phyloP scores from a whole-genome alignment of 331 rosid species.

The Rhamnella rubrinervis region DNA sequence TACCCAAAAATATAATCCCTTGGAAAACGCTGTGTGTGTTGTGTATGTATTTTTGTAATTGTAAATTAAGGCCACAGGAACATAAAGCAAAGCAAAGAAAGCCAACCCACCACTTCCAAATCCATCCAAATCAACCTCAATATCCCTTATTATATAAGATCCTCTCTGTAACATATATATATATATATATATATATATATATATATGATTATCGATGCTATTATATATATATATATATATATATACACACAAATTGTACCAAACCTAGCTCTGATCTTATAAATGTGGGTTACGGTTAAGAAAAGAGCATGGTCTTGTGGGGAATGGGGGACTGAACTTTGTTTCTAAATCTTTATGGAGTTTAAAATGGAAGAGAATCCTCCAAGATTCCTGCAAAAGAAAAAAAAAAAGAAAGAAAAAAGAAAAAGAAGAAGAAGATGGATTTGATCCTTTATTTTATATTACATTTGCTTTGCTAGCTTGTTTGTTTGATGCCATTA shows the following conservation, averaged over 20 bases:
- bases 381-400: constrained; percentile 21
- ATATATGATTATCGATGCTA: too few relatives aligned
- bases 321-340: constrained; percentile 21
- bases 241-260: constrained; percentile 43
- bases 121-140: constrained; percentile 49
- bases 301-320: neutral
- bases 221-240: too few relatives aligned
- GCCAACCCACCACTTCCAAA: constrained; percentile 32
- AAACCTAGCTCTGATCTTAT: neutral
- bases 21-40: constrained; percentile 23
- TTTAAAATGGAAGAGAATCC: constrained; percentile 19
- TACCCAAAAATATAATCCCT: constrained; percentile 33
- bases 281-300: constrained; percentile 18
- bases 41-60: neutral
- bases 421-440: constrained; percentile 2
- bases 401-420: neutral
- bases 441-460: neutral
- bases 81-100: neutral
- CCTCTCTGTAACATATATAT: constrained; percentile 16
- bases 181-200: too few relatives aligned
- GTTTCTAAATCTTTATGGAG: neutral
- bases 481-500: constrained; percentile 11
- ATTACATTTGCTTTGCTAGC: constrained; percentile 14
- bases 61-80: constrained; percentile 12
- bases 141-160: constrained; percentile 40